These are phyloP conservation scores for Blastomyces gilchristii DNA, from an alignment of 2,329 filamentous ascomycete species.

Conservation along the genomic window DNA sequence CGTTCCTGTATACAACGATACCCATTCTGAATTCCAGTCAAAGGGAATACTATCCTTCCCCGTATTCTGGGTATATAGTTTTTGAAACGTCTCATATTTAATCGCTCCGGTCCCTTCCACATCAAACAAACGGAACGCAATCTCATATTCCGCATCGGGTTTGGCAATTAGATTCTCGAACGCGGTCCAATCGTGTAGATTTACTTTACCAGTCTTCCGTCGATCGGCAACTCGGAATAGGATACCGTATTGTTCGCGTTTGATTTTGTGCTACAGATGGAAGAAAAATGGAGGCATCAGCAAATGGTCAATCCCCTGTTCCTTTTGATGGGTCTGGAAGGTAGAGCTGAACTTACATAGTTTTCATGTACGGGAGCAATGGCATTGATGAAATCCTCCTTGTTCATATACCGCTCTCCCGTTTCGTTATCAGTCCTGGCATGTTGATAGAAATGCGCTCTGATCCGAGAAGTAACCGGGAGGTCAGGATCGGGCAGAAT, in stretches of 20 bases:
- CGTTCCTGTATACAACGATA: conserved; percentile 81
- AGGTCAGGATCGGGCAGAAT: conserved; percentile 47
- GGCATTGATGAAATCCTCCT: conserved; percentile 81
- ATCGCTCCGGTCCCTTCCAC: conserved; percentile 72
- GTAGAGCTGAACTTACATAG: conserved; percentile 57
- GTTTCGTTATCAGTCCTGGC: conserved; percentile 63
- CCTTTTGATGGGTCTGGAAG: not conserved
- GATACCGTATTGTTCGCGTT: conserved; percentile 86
- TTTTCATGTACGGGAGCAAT: conserved; percentile 80
- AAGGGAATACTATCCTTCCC: conserved; percentile 78
- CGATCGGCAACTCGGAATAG: conserved; percentile 88
- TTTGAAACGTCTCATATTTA: conserved; percentile 80
- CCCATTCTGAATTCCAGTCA: conserved; percentile 96
- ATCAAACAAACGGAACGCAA: conserved; percentile 94
- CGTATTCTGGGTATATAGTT: conserved; percentile 80
- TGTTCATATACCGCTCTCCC: conserved; percentile 69
- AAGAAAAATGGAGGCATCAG: not conserved
- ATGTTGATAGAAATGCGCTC: conserved; percentile 63
- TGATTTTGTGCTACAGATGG: conserved; percentile 76
- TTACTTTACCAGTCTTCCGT: conserved; percentile 60
- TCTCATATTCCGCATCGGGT: conserved; percentile 96
- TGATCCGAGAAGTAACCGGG: conserved; percentile 55
- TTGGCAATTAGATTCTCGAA: conserved; percentile 92
- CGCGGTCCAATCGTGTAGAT: conserved; percentile 74
- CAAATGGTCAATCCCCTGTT: not conserved